A percentile compares a stretch with the other conserved stretches of the same genome.
Evolutionary conservation across 225 moss, liverwort and hornwort genomes (phyloP).

Genomic region (Asterella californica): DNA sequence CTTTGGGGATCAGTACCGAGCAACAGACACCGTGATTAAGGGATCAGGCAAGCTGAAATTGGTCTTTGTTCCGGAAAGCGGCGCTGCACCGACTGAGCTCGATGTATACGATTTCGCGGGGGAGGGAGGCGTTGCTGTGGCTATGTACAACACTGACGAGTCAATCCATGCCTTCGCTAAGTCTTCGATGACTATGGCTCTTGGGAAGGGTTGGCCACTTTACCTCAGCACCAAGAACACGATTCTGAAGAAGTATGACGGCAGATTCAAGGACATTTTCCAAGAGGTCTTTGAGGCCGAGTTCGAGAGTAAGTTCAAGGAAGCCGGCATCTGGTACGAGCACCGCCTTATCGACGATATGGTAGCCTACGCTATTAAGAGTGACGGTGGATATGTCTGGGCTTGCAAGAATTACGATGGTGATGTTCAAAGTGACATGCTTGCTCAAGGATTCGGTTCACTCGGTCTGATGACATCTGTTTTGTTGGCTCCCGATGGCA

Average conservation of each 20-base stretch:
- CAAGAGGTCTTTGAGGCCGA: conserved; percentile 64
- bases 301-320: conserved; percentile 75
- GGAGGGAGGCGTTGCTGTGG: conserved; percentile 73
- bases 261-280: conserved; percentile 96
- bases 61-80: conserved; percentile 79
- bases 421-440: conserved; percentile 99
- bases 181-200: conserved; percentile 81
- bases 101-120: conserved; percentile 77
- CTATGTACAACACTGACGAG: conserved; percentile 97
- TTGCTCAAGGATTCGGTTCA: conserved; percentile 97
- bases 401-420: conserved; percentile 99
- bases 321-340: conserved; percentile 94
- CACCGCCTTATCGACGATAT: conserved; percentile 97
- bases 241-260: conserved; percentile 95
- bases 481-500: conserved; percentile 85
- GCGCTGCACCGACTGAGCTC: conserved; percentile 52
- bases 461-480: conserved; percentile 97
- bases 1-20: conserved; percentile 90
- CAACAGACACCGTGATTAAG: conserved; percentile 82
- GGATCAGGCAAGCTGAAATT: conserved; percentile 87
- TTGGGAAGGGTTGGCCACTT: conserved; percentile 75
- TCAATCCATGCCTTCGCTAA: conserved; percentile 80
- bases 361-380: conserved; percentile 89
- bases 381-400: conserved; percentile 94
- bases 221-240: conserved; percentile 97